Percentiles rank a stretch among this genome's conserved stretches.
Conservation (phyloP, 225 moss, liverwort and hornwort genomes). For the Pleurozium schreberi region DNA sequence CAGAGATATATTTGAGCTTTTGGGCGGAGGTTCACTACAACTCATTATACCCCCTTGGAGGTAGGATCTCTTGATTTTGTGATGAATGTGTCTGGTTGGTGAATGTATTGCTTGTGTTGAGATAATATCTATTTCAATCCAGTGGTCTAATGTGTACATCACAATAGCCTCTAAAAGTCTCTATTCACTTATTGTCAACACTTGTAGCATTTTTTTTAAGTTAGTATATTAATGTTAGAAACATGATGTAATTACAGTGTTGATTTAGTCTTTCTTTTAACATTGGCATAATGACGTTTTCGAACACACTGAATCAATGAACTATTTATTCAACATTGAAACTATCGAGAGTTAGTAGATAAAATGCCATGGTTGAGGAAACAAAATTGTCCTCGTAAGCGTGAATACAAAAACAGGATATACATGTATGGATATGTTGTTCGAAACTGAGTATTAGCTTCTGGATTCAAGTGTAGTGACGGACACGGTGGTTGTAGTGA, state of each 20-base stretch:
- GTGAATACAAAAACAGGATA: background rate
- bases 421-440: background rate
- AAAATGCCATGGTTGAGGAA: background rate
- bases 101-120: background rate
- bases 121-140: background rate
- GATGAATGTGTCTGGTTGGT: background rate
- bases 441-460: background rate
- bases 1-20: slow-evolving; percentile 34
- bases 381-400: background rate
- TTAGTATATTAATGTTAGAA: background rate
- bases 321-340: background rate
- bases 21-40: slow-evolving; percentile 32
- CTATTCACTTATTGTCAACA: background rate
- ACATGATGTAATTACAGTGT: background rate
- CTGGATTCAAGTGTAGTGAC: background rate
- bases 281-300: background rate
- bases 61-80: background rate
- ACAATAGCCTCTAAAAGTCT: too few relatives aligned
- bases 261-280: background rate
- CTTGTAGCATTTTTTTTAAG: background rate
- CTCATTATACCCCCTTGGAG: slow-evolving; percentile 23
- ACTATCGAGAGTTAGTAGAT: too few relatives aligned
- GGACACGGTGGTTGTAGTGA: background rate
- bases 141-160: background rate
- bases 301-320: background rate